Evolutionary conservation across 1,284 basidiomycete species (phyloP), one percentile per base, ranked within the genome.

Genomic region (Cryptococcus hybrid): DNA sequence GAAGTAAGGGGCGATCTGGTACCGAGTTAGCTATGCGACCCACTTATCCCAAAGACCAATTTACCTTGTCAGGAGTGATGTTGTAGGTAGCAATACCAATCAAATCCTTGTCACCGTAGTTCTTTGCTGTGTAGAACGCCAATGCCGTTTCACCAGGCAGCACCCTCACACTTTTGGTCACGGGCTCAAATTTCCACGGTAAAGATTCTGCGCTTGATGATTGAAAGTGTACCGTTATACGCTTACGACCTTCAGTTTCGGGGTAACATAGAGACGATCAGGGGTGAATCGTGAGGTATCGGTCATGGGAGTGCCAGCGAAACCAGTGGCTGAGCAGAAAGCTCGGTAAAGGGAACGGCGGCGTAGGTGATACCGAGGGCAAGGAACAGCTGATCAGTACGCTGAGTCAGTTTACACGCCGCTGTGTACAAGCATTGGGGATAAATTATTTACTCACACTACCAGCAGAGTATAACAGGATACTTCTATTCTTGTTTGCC

Each of bases 51-150:
- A 18, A 18, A 18, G 18, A 18, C 18, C 18, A 18, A 18, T 18
- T 18, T 18, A 78, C 77, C 69, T 78, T 76, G 34, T 74, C 75
- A 34, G 78, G 78, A 1, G 77, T 78, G 74, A 96, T 95, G 77
- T 99, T 99, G 76, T 99, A 99, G 6, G 96, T 99, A 18, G 95
- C 95, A 76, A 99, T 99, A 0, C 96, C 96, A 71, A 99, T 94
- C 56, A 99, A 86, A 75, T 99, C 96, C 64, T 88, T 82, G 47
- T 86, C 80, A 9, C 88, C 87, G 53, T 83, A 84, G 70, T 99
- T 99, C 80, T 85, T 92, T 8, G 95, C 96, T 55, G 85, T 93
- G 78, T 97, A 99, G 76, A 99, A 99, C 9, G 95, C 96, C 56
- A 99, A 80, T 56, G 91, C 92, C 3, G 93, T 95, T 81, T 99